phyloP scores from a whole-genome alignment of 768 basidiomycete genomes.

The Stropharia rugosoannulata region DNA sequence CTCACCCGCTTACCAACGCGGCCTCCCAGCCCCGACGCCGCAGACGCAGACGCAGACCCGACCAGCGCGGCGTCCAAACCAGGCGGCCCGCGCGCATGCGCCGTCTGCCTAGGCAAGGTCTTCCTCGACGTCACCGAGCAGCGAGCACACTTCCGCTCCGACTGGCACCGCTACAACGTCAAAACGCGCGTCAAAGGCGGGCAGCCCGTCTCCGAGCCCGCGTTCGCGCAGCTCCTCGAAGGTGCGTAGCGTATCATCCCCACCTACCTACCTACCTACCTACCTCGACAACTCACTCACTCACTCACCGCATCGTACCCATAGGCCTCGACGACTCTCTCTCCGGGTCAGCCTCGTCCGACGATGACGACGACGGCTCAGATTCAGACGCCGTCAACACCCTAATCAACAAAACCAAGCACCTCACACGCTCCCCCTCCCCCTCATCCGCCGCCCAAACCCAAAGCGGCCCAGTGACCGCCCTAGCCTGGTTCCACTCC shows the following conservation, averaged over 20 bases:
- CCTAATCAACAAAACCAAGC: slow-evolving; percentile 63
- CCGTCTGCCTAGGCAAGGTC: slow-evolving; percentile 63
- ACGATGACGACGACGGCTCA: slow-evolving; percentile 45
- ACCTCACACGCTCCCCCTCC: slow-evolving; percentile 41
- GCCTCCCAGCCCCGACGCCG: slow-evolving; percentile 32
- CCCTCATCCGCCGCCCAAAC: slow-evolving; percentile 32
- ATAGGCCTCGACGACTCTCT: slow-evolving; percentile 81
- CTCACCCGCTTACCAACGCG: slow-evolving; percentile 38
- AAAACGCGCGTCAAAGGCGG: slow-evolving; percentile 73
- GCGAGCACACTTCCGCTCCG: slow-evolving; percentile 83
- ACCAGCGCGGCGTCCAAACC: slow-evolving; percentile 22
- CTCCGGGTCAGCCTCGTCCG: slow-evolving; percentile 86
- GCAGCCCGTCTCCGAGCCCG: slow-evolving; percentile 60
- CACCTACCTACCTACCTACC: too few species aligned
- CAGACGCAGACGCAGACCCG: slow-evolving; percentile 11
- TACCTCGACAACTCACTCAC: too few species aligned
- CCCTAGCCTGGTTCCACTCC: slow-evolving; percentile 90
- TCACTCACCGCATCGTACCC: too few species aligned
- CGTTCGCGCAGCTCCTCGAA: slow-evolving; percentile 79
- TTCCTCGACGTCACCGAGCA: slow-evolving; percentile 83
- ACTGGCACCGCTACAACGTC: slow-evolving; percentile 99
- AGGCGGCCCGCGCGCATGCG: slow-evolving; percentile 60
- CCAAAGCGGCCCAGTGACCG: slow-evolving; percentile 46
- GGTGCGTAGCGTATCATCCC: slow-evolving; percentile 49
- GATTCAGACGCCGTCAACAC: slow-evolving; percentile 66